These are phyloP conservation scores for Climacium dendroides DNA, from an alignment of 225 moss, liverwort and hornwort species.

Conservation along the genomic window DNA sequence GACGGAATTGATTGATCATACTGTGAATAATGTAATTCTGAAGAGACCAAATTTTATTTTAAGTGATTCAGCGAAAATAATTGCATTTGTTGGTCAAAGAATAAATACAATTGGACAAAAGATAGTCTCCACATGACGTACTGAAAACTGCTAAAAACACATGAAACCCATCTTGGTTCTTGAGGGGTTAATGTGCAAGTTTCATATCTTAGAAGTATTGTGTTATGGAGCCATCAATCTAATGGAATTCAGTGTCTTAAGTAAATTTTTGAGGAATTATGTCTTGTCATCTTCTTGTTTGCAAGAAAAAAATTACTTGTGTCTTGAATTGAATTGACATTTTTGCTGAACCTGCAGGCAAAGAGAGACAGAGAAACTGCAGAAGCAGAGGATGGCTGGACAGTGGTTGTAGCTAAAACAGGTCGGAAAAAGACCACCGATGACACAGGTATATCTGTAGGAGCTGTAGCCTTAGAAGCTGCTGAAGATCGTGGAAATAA, in stretches of 20 bases:
- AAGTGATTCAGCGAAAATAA: neutral
- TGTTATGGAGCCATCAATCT: neutral
- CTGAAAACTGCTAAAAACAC: neutral
- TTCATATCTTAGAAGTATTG: neutral
- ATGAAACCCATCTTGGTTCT: neutral
- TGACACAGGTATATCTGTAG: slow-evolving; percentile 66
- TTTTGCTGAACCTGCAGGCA: slow-evolving; percentile 20
- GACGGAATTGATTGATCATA: neutral
- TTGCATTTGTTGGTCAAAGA: neutral
- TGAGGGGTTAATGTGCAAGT: neutral
- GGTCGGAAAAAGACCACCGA: slow-evolving; percentile 87
- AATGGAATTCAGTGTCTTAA: neutral
- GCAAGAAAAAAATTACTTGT: neutral
- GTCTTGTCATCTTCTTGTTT: neutral
- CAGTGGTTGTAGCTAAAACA: slow-evolving; percentile 69
- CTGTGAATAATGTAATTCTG: neutral
- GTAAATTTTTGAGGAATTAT: neutral
- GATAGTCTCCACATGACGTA: too few species aligned
- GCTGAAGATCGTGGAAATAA: slow-evolving; percentile 54
- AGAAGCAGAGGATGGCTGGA: slow-evolving; percentile 93
- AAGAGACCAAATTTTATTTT: too few species aligned
- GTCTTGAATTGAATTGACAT: neutral
- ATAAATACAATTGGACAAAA: neutral
- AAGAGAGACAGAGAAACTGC: slow-evolving; percentile 54
- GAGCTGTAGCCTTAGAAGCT: slow-evolving; percentile 62